A percentile compares a stretch with the other conserved stretches of the same genome.
phyloP scores from a whole-genome alignment of 2,329 filamentous ascomycete genomes.

The Venturia pyrina region DNA sequence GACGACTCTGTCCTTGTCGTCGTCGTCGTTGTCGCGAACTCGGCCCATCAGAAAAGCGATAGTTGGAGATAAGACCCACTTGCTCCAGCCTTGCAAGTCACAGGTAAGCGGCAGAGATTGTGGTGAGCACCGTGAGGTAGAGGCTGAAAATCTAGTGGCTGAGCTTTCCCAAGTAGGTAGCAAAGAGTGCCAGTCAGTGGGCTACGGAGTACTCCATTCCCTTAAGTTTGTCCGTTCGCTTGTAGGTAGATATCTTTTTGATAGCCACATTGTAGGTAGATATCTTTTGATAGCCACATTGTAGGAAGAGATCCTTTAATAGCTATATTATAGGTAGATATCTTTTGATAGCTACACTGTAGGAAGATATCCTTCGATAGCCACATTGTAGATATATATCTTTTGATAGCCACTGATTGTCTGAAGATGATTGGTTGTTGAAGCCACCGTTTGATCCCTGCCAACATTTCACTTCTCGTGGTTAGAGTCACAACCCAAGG shows the following conservation, averaged over 20 bases:
- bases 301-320: too few relatives aligned
- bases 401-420: not conserved
- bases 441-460: not conserved
- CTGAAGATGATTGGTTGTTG: not conserved
- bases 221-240: too few relatives aligned
- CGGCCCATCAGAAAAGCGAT: not conserved
- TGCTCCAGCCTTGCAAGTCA: not conserved
- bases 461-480: not conserved
- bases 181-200: too few relatives aligned
- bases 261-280: too few relatives aligned
- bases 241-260: too few relatives aligned
- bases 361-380: too few relatives aligned
- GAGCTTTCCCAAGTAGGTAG: not conserved
- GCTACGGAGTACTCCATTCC: too few relatives aligned
- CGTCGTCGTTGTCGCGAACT: not conserved
- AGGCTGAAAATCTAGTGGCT: not conserved
- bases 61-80: not conserved
- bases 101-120: not conserved
- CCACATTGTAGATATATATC: too few relatives aligned
- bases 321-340: too few relatives aligned
- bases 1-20: not conserved
- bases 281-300: too few relatives aligned
- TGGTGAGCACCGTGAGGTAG: not conserved
- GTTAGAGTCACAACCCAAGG: not conserved
- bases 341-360: not conserved